phyloP scores from a whole-genome alignment of 2,329 filamentous ascomycete species.

The Microdochium bolleyi region DNA sequence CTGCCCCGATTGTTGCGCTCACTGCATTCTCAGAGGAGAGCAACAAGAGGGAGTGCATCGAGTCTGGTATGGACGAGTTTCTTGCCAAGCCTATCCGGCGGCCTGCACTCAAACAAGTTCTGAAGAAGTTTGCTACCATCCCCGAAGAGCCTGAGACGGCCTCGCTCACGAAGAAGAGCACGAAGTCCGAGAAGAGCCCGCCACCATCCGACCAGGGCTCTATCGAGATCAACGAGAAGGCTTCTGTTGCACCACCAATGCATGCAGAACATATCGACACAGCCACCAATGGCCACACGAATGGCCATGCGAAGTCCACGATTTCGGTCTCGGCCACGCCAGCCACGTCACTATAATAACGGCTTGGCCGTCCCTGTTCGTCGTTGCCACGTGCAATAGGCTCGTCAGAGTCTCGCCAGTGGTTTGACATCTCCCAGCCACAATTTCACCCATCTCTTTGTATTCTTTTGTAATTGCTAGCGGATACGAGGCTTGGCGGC shows the following conservation, averaged over 20 bases:
- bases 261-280: background rate
- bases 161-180: conserved; percentile 22
- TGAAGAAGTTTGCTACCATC: conserved; percentile 78
- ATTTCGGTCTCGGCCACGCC: background rate
- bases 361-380: background rate
- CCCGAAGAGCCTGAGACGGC: conserved; percentile 55
- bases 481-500: background rate
- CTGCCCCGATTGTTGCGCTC: conserved; percentile 79
- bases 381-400: no score
- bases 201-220: background rate
- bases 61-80: conserved; percentile 90
- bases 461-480: background rate
- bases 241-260: background rate
- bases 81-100: conserved; percentile 68
- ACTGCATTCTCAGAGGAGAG: conserved; percentile 88
- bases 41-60: conserved; percentile 79
- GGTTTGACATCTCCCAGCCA: no score
- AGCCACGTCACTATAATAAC: background rate
- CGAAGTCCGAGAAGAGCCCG: background rate
- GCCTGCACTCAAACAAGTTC: conserved; percentile 78
- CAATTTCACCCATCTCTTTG: background rate
- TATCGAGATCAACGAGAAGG: background rate
- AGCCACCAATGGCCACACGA: background rate
- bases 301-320: background rate
- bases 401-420: no score